Evolutionary conservation across 192 early-diverging fungal genomes (phyloP), one percentile per base, ranked within the genome.

Genomic region (Gryganskiella cystojenkinii): DNA sequence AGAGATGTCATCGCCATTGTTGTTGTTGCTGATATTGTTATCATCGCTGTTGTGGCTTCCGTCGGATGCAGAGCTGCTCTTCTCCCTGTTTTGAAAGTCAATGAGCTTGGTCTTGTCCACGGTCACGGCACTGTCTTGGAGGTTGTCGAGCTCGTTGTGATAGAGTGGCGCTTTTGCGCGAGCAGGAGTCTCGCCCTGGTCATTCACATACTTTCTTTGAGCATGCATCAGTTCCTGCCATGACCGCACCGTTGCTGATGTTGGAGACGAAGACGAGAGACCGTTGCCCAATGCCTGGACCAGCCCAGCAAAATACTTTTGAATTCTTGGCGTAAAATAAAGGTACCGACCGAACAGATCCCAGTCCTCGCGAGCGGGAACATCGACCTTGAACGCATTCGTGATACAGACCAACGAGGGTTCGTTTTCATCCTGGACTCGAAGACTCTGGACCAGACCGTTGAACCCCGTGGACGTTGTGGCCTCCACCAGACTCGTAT

Each of bases 331-430:
- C 11, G 47, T 50, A 14, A 76, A 76, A 27, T 67, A 76, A n/a
- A 76, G 31, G 24, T 76, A 57, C 1, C 64, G 65, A 0, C 74
- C 74, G 30, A 50, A 68, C 47, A 64, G 30, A 33, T 69, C 31
- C 65, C 67, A 68, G 2, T 69, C 74, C 19, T 61, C 49, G 20
- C 63, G 50, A 11, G 43, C 42, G 27, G 67, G 54, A 0, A 56
- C 53, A 3, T 47, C 61, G 47, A 78, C 64, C 35, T 59, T 78
- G 50, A 58, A 61, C 5, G 19, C 67, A 49, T 68, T 57, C 2
- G 67, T 69, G 37, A 69, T 63, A 17, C 66, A 78, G 7, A 68
- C n/a, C 47, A 78, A 40, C 5, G 37, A 40, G 13, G 37, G 37
- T 22, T 2, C 54, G 74, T 19, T 64, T 55, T 7, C 52, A n/a